Base-by-base conservation (phyloP, 176 grass and related monocot genomes). In the Elymus sibiricus region DNA sequence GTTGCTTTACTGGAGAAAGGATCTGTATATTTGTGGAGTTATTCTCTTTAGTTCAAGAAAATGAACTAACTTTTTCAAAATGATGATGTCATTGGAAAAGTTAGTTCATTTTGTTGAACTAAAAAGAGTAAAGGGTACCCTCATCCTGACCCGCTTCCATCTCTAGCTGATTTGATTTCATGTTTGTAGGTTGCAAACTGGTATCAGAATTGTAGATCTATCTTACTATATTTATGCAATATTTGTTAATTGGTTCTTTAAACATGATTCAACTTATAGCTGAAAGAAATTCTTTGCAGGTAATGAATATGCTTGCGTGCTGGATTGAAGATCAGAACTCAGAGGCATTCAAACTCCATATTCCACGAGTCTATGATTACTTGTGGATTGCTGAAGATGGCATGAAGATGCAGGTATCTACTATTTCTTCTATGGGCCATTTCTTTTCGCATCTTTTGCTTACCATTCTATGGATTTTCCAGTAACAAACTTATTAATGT, bases 371-470 rank as follows among this genome's bases (percentile, higher is more conserved):
- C 59, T 75, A 85, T 43, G 95, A 97, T 70, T 97, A 88, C 84
- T 64, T 97, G 28, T 97, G 95, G 95, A 4, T 97, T 89, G 95
- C 95, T 81, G 95, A 97, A 95, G 95, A 97, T 91, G 95, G 95
- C 78, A 95, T 97, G 95, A 97, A 97, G 79, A 95, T 97, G 95
- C 89, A 95, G 90, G 94, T 96, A n/a, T 40, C 39, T 40, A 40
- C 39, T 40, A 40, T 40, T 40, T 40, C 39, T 40, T 40, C 9
- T 10, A 40, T 40, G 39, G 39, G 39, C 8, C 39, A 40, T 40
- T 40, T 40, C 38, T 40, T 40, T 40, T 10, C 39, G 9, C 39
- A 40, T 40, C 39, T 40, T 40, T 40, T 40, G 9, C 39, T 40
- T 40, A 40, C 39, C 39, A 10, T 40, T 40, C 39, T 40, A 40